Percentiles rank a stretch among this genome's conserved stretches.
phyloP scores from a whole-genome alignment of 2,329 filamentous ascomycete genomes.

The Hypoxylon rubiginosum region DNA sequence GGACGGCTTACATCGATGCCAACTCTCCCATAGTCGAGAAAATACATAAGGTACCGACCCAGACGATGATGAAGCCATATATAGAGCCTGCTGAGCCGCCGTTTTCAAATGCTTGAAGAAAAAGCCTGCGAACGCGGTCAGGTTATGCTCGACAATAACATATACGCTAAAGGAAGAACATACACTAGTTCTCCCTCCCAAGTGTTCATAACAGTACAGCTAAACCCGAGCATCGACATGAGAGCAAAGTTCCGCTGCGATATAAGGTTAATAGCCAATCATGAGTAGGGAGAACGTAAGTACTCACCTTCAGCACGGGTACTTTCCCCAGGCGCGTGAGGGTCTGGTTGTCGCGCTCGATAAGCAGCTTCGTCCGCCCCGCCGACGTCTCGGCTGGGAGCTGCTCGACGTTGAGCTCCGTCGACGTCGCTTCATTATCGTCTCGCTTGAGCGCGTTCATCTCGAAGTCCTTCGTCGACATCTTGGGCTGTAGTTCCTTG shows the following conservation, averaged over 20 bases:
- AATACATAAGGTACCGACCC: conserved; percentile 38
- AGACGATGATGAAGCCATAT: conserved; percentile 39
- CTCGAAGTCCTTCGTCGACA: conserved; percentile 28
- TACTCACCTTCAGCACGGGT: conserved; percentile 37
- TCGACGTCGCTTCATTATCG: conserved; percentile 9
- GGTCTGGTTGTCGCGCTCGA: conserved; percentile 30
- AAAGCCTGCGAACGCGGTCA: conserved; percentile 10
- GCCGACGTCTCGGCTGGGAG: conserved; percentile 8
- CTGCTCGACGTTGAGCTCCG: conserved; percentile 25
- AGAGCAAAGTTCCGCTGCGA: conserved; percentile 39
- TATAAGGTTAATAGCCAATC: not conserved
- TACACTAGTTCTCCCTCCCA: conserved; percentile 43
- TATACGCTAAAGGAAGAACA: not conserved
- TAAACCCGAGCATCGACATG: conserved; percentile 42
- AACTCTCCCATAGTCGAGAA: conserved; percentile 36
- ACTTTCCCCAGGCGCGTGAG: conserved; percentile 38
- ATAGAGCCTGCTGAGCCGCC: conserved; percentile 40
- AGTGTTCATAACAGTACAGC: conserved; percentile 39
- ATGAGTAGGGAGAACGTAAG: not conserved
- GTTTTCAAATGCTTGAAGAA: conserved; percentile 25
- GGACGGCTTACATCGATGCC: conserved; percentile 32
- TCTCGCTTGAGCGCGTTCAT: conserved; percentile 22
- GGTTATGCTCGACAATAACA: not conserved
- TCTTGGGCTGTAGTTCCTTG: conserved; percentile 12
- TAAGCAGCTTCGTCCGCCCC: conserved; percentile 14